These are phyloP conservation scores for Solanum etuberosum DNA, from an alignment of 257 asterid genomes.

Conservation along the genomic window DNA sequence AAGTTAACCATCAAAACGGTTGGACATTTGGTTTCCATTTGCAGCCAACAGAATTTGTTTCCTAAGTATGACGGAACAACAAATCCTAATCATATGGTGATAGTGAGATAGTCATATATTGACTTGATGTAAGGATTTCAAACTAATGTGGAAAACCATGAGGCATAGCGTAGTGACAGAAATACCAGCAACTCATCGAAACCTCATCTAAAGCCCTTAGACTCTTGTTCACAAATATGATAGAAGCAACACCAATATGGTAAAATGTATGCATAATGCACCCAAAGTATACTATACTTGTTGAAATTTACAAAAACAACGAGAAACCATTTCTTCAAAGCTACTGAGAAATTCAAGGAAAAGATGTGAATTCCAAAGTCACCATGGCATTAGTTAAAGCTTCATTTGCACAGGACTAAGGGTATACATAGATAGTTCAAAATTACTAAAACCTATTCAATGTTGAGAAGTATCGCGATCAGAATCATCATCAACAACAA, in stretches of 20 bases:
- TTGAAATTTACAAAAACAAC: not conserved
- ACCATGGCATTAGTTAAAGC: not conserved
- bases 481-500: not conserved
- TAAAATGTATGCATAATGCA: not conserved
- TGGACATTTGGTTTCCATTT: not conserved
- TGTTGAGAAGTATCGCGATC: not conserved
- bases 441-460: not conserved
- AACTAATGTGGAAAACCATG: not conserved
- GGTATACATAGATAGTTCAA: not conserved
- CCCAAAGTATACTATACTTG: not conserved
- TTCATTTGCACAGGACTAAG: not conserved
- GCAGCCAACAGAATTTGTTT: not conserved
- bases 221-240: not conserved
- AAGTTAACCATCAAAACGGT: not conserved
- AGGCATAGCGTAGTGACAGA: not conserved
- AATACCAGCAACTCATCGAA: not conserved
- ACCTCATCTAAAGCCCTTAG: not conserved
- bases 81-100: not conserved
- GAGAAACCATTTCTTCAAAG: not conserved
- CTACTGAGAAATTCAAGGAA: not conserved
- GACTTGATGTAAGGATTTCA: not conserved
- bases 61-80: not conserved
- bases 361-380: not conserved
- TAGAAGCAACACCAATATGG: not conserved
- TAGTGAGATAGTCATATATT: not conserved